A percentile compares a stretch with the other conserved stretches of the same genome.
These are phyloP conservation scores for Pilobolus umbonatus DNA, from an alignment of 192 early-diverging fungal species.

Conservation along the genomic window DNA sequence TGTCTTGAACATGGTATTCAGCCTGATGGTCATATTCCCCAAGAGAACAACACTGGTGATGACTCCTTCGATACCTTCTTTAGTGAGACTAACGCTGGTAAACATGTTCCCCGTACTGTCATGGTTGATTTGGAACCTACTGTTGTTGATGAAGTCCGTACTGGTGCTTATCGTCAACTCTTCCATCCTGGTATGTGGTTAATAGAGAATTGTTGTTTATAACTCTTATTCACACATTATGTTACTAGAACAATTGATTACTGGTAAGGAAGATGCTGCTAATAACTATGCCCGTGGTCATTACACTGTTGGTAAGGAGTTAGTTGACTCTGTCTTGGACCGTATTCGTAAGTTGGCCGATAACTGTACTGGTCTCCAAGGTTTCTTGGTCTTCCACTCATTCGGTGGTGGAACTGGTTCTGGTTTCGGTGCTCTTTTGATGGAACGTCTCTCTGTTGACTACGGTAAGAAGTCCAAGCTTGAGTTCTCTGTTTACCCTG, in stretches of 20 bases:
- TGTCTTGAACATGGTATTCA: constrained; percentile 36
- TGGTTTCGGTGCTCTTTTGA: constrained; percentile 42
- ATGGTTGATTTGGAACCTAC: constrained; percentile 48
- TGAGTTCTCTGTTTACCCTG: constrained; percentile 45
- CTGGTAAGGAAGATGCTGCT: constrained; percentile 51
- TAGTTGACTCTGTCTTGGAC: constrained; percentile 46
- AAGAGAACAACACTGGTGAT: constrained; percentile 25
- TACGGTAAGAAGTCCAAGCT: constrained; percentile 51
- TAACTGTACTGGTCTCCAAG: constrained; percentile 45
- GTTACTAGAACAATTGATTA: constrained; percentile 36
- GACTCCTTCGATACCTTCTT: constrained; percentile 43
- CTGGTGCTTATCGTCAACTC: constrained; percentile 40
- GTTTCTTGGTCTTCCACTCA: constrained; percentile 54
- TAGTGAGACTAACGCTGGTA: constrained; percentile 37
- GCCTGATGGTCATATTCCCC: constrained; percentile 32
- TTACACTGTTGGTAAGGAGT: constrained; percentile 50
- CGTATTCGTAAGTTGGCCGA: constrained; percentile 47
- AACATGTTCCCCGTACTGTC: constrained; percentile 43
- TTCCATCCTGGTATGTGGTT: constrained; percentile 42
- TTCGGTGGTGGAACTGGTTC: constrained; percentile 57
- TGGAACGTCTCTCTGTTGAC: constrained; percentile 44
- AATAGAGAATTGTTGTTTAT: not conserved
- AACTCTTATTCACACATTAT: not conserved
- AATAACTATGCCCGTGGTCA: constrained; percentile 57
- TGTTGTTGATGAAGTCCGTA: constrained; percentile 45